Percentiles rank a stretch among this genome's conserved stretches.
Conservation (phyloP, 257 asterid genomes). For the Buddleja alternifolia region DNA sequence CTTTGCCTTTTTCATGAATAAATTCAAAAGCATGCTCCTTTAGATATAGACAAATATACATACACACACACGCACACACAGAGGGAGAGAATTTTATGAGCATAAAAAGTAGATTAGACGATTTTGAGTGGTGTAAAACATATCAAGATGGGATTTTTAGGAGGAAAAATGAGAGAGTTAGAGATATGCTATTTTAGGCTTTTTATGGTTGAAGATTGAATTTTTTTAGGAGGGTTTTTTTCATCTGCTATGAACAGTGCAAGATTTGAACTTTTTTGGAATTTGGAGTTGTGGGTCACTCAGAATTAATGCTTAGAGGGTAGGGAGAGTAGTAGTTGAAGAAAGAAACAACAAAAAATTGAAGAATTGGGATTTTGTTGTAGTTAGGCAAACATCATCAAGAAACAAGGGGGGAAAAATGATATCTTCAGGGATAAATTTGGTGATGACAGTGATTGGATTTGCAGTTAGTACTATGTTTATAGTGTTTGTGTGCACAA, state of each 20-base stretch:
- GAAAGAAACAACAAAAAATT: background rate
- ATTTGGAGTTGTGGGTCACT: constrained; percentile 29
- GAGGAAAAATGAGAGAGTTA: constrained; percentile 16
- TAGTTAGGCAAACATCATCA: constrained; percentile 18
- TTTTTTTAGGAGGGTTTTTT: constrained; percentile 16
- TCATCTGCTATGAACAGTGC: constrained; percentile 27
- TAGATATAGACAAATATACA: background rate
- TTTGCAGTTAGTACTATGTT: constrained; percentile 73
- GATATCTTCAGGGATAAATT: constrained; percentile 67
- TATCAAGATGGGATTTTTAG: constrained; percentile 26
- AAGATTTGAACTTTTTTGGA: constrained; percentile 30
- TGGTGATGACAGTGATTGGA: constrained; percentile 93
- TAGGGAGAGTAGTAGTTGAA: constrained; percentile 21
- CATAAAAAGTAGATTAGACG: background rate
- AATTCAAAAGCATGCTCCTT: background rate
- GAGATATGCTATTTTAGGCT: constrained; percentile 28
- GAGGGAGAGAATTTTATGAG: background rate
- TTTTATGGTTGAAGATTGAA: constrained; percentile 21
- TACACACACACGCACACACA: too few species aligned
- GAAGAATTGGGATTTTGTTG: constrained; percentile 23
- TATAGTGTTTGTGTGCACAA: constrained; percentile 81
- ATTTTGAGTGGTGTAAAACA: background rate
- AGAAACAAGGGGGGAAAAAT: constrained; percentile 25
- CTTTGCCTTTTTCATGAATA: constrained; percentile 14
- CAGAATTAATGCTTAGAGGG: constrained; percentile 6